Evolutionary conservation across 2,329 filamentous ascomycete genomes (phyloP).

Genomic region (Paraphaeosphaeria minitans): DNA sequence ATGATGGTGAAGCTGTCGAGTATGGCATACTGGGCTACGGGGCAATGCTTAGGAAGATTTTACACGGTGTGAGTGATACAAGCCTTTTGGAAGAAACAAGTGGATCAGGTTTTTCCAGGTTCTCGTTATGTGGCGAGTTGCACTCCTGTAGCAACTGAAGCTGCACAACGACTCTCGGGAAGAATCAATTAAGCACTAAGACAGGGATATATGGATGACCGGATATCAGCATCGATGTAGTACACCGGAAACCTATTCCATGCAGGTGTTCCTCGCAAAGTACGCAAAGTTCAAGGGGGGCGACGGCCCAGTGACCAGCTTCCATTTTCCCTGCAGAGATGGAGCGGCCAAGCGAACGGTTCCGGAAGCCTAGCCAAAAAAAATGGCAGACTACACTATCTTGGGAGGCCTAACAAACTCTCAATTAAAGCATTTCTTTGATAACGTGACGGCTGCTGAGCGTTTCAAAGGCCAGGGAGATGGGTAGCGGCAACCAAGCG

Average conservation of each 20-base stretch:
- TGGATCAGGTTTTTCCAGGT: too few relatives aligned
- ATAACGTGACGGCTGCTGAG: slow-evolving; percentile 29
- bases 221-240: slow-evolving; percentile 36
- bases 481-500: slow-evolving; percentile 47
- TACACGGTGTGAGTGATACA: background rate
- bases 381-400: slow-evolving; percentile 30
- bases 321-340: slow-evolving; percentile 47
- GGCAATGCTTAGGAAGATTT: background rate
- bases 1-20: background rate
- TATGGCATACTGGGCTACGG: background rate
- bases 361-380: slow-evolving; percentile 38
- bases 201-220: slow-evolving; percentile 43
- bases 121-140: too few relatives aligned
- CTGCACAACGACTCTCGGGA: slow-evolving; percentile 25
- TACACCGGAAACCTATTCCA: slow-evolving; percentile 39
- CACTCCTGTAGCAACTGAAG: too few relatives aligned
- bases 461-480: slow-evolving; percentile 39
- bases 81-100: too few relatives aligned
- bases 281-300: slow-evolving; percentile 45
- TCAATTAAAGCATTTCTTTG: slow-evolving; percentile 42
- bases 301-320: slow-evolving; percentile 43
- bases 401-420: slow-evolving; percentile 33
- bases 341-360: slow-evolving; percentile 37
- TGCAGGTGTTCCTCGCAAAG: slow-evolving; percentile 44
- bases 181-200: slow-evolving; percentile 31